Evolutionary conservation across 345 rosid genomes (phyloP).

Genomic region (Hibiscus mutabilis): DNA sequence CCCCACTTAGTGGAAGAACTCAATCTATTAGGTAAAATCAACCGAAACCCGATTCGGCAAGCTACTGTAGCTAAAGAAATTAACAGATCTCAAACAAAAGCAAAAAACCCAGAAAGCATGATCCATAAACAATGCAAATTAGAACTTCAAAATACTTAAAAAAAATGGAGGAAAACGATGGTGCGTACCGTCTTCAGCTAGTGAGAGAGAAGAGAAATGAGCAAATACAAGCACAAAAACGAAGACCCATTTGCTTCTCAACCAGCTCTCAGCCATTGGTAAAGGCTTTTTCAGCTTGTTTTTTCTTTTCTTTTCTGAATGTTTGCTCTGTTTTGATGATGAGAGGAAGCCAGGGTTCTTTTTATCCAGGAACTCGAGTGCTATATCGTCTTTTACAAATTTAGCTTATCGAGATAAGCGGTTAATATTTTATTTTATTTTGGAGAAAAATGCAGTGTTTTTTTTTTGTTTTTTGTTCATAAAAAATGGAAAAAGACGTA

Average conservation of each 20-base stretch:
- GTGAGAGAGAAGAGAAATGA: slow-evolving; percentile 30
- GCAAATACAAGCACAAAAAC: slow-evolving; percentile 31
- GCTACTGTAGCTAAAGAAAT: neutral
- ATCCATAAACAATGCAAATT: neutral
- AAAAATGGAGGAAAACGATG: neutral
- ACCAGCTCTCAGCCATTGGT: slow-evolving; percentile 29
- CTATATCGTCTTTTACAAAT: slow-evolving; percentile 9
- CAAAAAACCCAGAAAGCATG: slow-evolving; percentile 13
- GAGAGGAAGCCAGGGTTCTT: slow-evolving; percentile 21
- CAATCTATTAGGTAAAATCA: neutral
- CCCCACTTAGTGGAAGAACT: neutral
- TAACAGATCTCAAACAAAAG: slow-evolving; percentile 25
- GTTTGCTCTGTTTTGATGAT: slow-evolving; percentile 16
- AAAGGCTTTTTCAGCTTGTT: neutral
- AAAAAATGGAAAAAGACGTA: neutral
- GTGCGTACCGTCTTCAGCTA: slow-evolving; percentile 63
- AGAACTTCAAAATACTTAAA: neutral
- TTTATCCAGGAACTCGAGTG: slow-evolving; percentile 43
- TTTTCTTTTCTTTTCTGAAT: neutral
- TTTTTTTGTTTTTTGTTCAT: neutral
- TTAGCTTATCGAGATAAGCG: neutral
- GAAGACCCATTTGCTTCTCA: slow-evolving; percentile 36
- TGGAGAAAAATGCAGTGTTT: neutral
- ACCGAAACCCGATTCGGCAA: neutral
- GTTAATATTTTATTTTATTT: neutral